phyloP scores from a whole-genome alignment of 2,329 filamentous ascomycete species.

The Chaetomiaceae sp. region DNA sequence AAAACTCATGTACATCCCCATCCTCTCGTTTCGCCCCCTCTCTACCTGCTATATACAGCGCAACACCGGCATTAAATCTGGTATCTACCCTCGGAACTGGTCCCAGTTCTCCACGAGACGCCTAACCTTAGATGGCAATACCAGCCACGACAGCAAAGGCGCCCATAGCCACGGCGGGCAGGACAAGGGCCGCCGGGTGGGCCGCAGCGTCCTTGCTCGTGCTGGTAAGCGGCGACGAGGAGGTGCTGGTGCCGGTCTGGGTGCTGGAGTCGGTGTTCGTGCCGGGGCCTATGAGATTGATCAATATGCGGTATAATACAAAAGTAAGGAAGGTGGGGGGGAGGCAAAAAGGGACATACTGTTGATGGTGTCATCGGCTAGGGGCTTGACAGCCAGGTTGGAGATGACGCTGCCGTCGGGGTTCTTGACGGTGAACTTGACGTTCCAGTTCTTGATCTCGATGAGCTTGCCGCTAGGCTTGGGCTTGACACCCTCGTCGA shows the following conservation, averaged over 20 bases:
- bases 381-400: slow-evolving; percentile 45
- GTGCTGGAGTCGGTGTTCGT: slow-evolving; percentile 19
- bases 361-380: slow-evolving; percentile 44
- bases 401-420: slow-evolving; percentile 56
- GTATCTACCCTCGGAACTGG: no score
- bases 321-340: background rate
- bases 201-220: slow-evolving; percentile 21
- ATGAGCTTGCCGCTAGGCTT: slow-evolving; percentile 64
- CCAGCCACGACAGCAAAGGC: slow-evolving; percentile 22
- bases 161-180: slow-evolving; percentile 22
- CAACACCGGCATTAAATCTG: no score
- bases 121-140: slow-evolving; percentile 17
- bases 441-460: slow-evolving; percentile 50
- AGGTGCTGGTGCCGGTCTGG: slow-evolving; percentile 8
- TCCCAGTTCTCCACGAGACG: no score
- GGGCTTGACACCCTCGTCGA: slow-evolving; percentile 68
- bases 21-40: background rate
- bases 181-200: slow-evolving; percentile 9
- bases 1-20: background rate
- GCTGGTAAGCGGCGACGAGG: slow-evolving; percentile 1
- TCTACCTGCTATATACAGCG: slow-evolving; percentile 1
- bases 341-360: slow-evolving; percentile 26
- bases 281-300: slow-evolving; percentile 20
- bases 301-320: background rate
- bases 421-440: slow-evolving; percentile 59